Conservation (phyloP, 129 eudicot species). For the Helianthus tuberosus region DNA sequence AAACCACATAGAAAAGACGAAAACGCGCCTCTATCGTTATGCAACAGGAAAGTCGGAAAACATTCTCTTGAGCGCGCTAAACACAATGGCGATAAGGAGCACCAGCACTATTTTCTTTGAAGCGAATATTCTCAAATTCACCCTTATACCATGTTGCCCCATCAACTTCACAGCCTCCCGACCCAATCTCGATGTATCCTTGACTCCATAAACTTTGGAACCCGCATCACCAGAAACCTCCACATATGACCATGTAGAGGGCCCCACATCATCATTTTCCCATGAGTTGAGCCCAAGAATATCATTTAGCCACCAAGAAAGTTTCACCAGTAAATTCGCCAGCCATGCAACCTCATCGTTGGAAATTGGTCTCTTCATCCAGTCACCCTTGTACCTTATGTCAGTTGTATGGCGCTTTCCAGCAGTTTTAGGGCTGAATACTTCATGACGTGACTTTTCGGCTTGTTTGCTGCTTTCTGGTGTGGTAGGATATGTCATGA, state of each 20-base stretch:
- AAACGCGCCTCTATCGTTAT: constrained; percentile 5
- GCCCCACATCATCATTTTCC: constrained; percentile 31
- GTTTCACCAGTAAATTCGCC: constrained; percentile 60
- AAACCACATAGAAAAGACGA: not conserved
- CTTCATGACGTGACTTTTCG: constrained; percentile 50
- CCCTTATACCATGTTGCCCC: constrained; percentile 73
- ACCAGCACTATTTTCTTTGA: constrained; percentile 64
- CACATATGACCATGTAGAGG: constrained; percentile 48
- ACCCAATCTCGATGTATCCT: constrained; percentile 49
- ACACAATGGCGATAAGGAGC: constrained; percentile 41
- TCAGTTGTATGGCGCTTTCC: constrained; percentile 40
- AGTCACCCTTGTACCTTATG: constrained; percentile 77
- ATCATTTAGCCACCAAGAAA: constrained; percentile 70
- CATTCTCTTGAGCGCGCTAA: constrained; percentile 52
- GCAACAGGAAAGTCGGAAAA: constrained; percentile 14
- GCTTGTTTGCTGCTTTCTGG: constrained; percentile 33
- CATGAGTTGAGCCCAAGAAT: constrained; percentile 56
- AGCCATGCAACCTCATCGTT: constrained; percentile 93
- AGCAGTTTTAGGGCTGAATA: constrained; percentile 67
- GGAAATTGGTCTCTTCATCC: constrained; percentile 89
- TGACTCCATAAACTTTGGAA: constrained; percentile 39
- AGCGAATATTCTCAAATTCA: constrained; percentile 79
- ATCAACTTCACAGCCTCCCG: constrained; percentile 46
- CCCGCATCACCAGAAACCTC: constrained; percentile 48
- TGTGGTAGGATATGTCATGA: constrained; percentile 25